A percentile compares a stretch with the other conserved stretches of the same genome.
Evolutionary conservation across 108 stramenopile genomes (phyloP).

Genomic region (Pseudonitzschia multiseries): DNA sequence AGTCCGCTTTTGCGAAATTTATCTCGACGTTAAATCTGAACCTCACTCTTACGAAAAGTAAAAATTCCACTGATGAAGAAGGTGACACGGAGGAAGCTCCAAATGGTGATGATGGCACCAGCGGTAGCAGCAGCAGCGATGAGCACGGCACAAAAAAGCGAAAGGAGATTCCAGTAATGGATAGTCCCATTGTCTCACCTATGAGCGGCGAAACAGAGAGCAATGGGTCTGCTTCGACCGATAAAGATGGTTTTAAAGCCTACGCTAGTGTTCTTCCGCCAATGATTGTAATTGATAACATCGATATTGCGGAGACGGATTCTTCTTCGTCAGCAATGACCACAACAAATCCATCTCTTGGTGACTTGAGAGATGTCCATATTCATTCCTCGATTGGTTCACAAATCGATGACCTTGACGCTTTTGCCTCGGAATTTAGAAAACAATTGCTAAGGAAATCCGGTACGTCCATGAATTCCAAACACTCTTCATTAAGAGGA

Average conservation of each 20-base stretch:
- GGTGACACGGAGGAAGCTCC: not conserved
- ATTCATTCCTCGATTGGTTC: not conserved
- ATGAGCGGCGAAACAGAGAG: slow-evolving; percentile 17
- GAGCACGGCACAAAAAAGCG: not conserved
- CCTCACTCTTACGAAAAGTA: not conserved
- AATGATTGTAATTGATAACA: slow-evolving; percentile 56
- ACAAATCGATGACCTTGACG: not conserved
- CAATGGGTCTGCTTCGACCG: not conserved
- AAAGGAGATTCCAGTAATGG: not conserved
- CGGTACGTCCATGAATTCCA: not conserved
- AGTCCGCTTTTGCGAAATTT: not conserved
- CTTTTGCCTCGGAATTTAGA: slow-evolving; percentile 13
- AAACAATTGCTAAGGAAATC: not conserved
- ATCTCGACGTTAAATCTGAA: not conserved
- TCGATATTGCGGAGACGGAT: slow-evolving; percentile 13
- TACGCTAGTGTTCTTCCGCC: slow-evolving; percentile 41
- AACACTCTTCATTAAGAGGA: not conserved
- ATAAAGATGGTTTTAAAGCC: not conserved
- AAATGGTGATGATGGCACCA: not conserved
- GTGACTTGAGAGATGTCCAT: not conserved
- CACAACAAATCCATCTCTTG: slow-evolving; percentile 5
- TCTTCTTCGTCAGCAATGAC: not conserved
- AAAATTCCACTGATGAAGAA: not conserved
- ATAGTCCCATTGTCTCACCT: slow-evolving; percentile 7
- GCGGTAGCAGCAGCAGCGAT: not conserved